phyloP scores from a whole-genome alignment of 192 early-diverging fungal genomes.

The Spinellus fusiger region DNA sequence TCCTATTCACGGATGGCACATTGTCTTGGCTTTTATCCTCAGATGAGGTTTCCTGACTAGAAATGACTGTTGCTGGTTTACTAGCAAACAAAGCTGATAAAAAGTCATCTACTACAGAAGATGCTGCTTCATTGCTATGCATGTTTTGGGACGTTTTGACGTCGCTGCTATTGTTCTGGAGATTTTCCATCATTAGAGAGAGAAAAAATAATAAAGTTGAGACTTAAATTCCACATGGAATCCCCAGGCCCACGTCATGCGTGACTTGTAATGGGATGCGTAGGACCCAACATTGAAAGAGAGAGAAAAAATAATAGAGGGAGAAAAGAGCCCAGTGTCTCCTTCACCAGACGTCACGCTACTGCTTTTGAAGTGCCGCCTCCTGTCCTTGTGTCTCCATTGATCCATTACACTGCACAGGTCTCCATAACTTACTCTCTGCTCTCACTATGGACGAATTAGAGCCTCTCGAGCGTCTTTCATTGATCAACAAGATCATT shows the following conservation, averaged over 20 bases:
- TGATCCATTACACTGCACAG: no score
- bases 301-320: no score
- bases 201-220: no score
- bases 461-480: conserved; percentile 80
- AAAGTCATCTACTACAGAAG: conserved; percentile 28
- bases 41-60: not conserved
- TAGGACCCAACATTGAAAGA: no score
- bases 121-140: not conserved
- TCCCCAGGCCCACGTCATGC: not conserved
- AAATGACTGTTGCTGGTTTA: not conserved
- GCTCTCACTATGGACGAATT: conserved; percentile 52
- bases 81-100: conserved; percentile 27
- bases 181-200: not conserved
- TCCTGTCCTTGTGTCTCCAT: no score
- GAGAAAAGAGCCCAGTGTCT: no score
- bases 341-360: no score
- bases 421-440: no score
- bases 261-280: not conserved
- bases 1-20: not conserved
- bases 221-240: no score
- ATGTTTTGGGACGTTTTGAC: not conserved
- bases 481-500: conserved; percentile 84
- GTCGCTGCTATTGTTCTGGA: not conserved
- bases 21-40: not conserved
- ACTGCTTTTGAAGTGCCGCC: no score